A percentile compares a stretch with the other conserved stretches of the same genome.
phyloP scores from a whole-genome alignment of 129 eudicot genomes.

The Lactuca sativa region DNA sequence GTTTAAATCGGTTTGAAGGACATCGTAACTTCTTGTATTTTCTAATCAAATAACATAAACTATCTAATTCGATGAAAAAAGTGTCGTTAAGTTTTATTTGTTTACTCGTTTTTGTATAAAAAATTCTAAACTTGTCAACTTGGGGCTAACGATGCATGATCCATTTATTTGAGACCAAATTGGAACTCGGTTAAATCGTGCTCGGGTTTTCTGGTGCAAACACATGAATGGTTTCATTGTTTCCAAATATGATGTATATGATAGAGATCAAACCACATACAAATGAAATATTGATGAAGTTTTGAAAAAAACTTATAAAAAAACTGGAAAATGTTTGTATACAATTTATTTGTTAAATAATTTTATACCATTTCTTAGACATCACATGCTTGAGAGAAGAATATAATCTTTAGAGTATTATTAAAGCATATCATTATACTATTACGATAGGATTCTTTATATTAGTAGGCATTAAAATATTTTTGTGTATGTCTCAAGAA shows the following conservation, averaged over 20 bases:
- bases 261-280: no score
- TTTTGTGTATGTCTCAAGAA: conserved; percentile 14
- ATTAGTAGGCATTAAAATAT: neutral
- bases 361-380: conserved; percentile 24
- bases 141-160: no score
- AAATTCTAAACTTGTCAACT: no score
- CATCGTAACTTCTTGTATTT: no score
- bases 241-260: no score
- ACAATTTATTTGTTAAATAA: conserved; percentile 16
- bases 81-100: neutral
- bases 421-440: conserved; percentile 16
- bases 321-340: neutral
- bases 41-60: no score
- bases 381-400: conserved; percentile 22
- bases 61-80: neutral
- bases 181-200: no score
- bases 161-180: no score
- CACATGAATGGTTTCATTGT: no score
- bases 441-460: conserved; percentile 7
- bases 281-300: neutral
- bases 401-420: conserved; percentile 23
- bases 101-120: no score
- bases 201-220: no score
- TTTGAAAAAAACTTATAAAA: neutral
- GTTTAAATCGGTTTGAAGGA: no score